Conservation (phyloP, 1,284 basidiomycete genomes). For the Moesziomyces parantarcticus region DNA sequence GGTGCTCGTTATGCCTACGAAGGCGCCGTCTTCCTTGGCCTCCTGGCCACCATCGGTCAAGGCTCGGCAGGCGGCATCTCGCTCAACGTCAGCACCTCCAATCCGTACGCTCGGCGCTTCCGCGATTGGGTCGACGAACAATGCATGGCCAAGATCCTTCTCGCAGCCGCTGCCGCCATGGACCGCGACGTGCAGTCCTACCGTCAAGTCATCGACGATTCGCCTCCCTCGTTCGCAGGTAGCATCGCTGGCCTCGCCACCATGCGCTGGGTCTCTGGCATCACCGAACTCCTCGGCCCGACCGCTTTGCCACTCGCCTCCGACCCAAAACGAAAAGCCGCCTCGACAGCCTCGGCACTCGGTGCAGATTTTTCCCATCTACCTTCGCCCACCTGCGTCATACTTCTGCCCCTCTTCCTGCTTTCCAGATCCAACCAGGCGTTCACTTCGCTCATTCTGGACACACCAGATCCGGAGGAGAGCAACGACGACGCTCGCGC, state of each 20-base stretch:
- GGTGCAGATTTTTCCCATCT: constrained; percentile 36
- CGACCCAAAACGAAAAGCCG: constrained; percentile 4
- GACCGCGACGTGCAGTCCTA: constrained; percentile 32
- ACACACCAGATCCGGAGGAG: constrained; percentile 11
- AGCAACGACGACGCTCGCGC: constrained; percentile 4
- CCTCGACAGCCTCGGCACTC: constrained; percentile 7
- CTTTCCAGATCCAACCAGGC: constrained; percentile 51
- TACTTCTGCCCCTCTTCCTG: constrained; percentile 49
- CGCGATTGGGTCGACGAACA: constrained; percentile 53
- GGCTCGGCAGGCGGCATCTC: constrained; percentile 24
- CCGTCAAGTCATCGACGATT: constrained; percentile 39
- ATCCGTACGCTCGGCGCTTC: constrained; percentile 49
- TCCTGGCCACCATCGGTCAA: constrained; percentile 62
- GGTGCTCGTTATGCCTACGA: constrained; percentile 54
- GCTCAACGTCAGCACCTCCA: constrained; percentile 43
- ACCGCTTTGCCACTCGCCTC: constrained; percentile 4
- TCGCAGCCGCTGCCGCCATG: constrained; percentile 34
- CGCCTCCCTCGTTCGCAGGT: constrained; percentile 32
- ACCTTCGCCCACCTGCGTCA: constrained; percentile 36
- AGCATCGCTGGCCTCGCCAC: constrained; percentile 39
- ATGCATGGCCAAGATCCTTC: constrained; percentile 43
- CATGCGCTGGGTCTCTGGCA: constrained; percentile 42
- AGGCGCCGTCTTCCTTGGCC: constrained; percentile 54
- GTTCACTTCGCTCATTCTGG: constrained; percentile 42
- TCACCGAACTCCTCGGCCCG: constrained; percentile 31